phyloP scores from a whole-genome alignment of 2,329 filamentous ascomycete species.

The Sporothrix schenckii region DNA sequence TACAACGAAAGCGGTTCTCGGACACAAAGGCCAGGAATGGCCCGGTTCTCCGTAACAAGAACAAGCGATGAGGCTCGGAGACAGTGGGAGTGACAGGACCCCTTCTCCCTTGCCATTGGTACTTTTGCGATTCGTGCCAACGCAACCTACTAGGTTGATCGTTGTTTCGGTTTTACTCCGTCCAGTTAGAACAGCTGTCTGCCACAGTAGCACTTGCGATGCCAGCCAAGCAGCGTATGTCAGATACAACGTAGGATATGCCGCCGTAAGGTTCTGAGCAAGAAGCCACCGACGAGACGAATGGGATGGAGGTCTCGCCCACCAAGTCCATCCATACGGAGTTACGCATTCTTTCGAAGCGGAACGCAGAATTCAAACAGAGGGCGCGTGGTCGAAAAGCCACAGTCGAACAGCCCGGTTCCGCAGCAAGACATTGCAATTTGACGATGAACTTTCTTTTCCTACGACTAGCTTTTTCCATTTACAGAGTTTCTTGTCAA shows the following conservation, averaged over 20 bases:
- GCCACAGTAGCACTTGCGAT: not conserved
- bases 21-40: not conserved
- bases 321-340: not conserved
- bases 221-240: not conserved
- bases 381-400: not conserved
- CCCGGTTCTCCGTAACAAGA: not conserved
- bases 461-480: not conserved
- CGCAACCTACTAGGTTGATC: not conserved
- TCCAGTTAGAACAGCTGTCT: not conserved
- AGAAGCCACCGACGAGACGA: conserved; percentile 2
- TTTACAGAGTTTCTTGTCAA: not conserved
- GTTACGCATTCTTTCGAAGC: not conserved
- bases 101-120: conserved; percentile 9
- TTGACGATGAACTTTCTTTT: conserved; percentile 1
- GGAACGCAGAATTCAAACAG: not conserved
- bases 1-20: not conserved
- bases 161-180: not conserved
- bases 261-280: not conserved
- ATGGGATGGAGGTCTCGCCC: not conserved
- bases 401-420: not conserved
- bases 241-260: too few relatives aligned
- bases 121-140: not conserved
- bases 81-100: not conserved
- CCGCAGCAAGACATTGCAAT: conserved; percentile 20
- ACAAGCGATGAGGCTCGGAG: not conserved